Evolutionary conservation across 805 yeast species (phyloP).

Genomic region (Teunomyces pallodes): DNA sequence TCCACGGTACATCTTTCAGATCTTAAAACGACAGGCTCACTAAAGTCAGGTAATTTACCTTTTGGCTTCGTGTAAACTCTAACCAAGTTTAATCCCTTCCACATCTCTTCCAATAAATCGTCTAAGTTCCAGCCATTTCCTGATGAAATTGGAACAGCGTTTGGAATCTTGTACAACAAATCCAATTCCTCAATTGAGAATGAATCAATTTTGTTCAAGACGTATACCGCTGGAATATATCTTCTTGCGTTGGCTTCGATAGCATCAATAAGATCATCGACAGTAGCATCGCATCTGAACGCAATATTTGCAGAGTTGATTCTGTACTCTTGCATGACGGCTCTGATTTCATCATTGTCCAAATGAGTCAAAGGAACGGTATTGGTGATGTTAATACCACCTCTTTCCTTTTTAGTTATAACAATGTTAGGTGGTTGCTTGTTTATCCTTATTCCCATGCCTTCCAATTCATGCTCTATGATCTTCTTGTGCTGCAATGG

Average conservation of each 20-base stretch:
- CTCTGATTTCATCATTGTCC: constrained; percentile 89
- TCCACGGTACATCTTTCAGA: constrained; percentile 80
- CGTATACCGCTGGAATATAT: constrained; percentile 94
- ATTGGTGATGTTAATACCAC: constrained; percentile 91
- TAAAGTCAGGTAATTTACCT: constrained; percentile 90
- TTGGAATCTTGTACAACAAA: constrained; percentile 84
- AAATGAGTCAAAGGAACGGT: constrained; percentile 91
- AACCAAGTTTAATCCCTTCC: constrained; percentile 87
- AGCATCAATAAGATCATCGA: constrained; percentile 93
- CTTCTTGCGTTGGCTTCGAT: constrained; percentile 87
- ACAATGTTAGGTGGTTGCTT: constrained; percentile 90
- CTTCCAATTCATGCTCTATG: constrained; percentile 93
- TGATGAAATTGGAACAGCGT: constrained; percentile 95
- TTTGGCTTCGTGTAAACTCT: constrained; percentile 97
- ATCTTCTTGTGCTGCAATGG: constrained; percentile 92
- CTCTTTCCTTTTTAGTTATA: constrained; percentile 89
- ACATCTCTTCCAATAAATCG: constrained; percentile 90
- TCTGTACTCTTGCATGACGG: constrained; percentile 94
- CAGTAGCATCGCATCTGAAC: constrained; percentile 95
- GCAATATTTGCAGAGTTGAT: constrained; percentile 96
- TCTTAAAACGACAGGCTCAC: constrained; percentile 91
- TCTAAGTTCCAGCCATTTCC: constrained; percentile 97
- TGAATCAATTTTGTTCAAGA: constrained; percentile 92
- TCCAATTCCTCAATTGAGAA: constrained; percentile 93
- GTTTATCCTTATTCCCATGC: constrained; percentile 94